phyloP scores from a whole-genome alignment of 2,329 filamentous ascomycete species.

The Ophiostoma sp. region DNA sequence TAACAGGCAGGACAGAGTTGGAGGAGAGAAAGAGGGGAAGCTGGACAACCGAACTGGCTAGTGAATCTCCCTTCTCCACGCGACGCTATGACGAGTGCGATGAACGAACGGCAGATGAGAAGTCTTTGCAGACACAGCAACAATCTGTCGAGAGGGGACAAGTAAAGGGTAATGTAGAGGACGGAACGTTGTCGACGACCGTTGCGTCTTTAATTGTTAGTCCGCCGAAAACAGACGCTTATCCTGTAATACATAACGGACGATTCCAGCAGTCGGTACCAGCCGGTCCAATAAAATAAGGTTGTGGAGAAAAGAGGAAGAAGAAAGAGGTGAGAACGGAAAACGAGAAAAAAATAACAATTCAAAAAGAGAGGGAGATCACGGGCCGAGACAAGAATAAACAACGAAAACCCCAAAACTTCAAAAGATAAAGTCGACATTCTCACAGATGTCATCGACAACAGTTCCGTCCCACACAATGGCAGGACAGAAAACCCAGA shows the following conservation, averaged over 20 bases:
- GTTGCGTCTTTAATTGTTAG: background rate
- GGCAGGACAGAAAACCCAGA: background rate
- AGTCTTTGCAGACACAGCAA: background rate
- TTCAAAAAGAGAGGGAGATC: background rate
- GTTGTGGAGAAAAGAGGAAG: background rate
- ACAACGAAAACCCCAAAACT: background rate
- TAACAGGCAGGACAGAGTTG: background rate
- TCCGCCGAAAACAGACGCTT: no score
- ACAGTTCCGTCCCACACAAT: background rate
- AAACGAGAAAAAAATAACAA: background rate
- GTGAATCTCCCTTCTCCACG: background rate
- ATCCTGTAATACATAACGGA: background rate
- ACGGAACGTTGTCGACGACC: background rate
- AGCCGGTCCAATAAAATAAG: background rate
- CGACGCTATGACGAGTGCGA: background rate
- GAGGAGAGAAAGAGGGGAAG: conserved; percentile 1
- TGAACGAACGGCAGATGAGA: background rate
- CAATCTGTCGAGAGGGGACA: background rate
- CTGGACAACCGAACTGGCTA: background rate
- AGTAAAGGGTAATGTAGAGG: no score
- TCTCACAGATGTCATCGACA: background rate
- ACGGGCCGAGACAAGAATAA: background rate
- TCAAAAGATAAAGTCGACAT: background rate
- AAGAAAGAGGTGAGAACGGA: background rate
- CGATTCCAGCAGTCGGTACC: background rate